phyloP scores from a whole-genome alignment of 1,284 basidiomycete genomes.

The Sanghuangporus weigelae region DNA sequence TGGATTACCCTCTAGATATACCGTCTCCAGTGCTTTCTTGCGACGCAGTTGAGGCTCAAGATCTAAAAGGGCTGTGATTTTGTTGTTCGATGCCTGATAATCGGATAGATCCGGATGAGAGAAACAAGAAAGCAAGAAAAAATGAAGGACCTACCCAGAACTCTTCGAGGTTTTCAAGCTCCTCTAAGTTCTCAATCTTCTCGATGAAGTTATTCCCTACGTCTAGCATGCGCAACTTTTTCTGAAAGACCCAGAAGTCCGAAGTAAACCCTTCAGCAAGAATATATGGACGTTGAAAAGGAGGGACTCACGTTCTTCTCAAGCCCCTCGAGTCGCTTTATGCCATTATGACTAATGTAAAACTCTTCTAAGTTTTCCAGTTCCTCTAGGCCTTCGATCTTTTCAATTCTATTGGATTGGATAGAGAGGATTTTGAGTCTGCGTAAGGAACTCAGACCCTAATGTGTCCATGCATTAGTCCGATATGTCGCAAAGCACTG shows the following conservation, averaged over 20 bases:
- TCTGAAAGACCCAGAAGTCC: constrained; percentile 34
- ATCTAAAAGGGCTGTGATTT: constrained; percentile 43
- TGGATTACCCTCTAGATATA: constrained; percentile 95
- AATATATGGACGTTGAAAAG: background rate
- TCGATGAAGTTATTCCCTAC: constrained; percentile 83
- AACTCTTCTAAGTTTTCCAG: constrained; percentile 81
- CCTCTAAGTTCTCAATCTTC: constrained; percentile 75
- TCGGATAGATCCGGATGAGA: background rate
- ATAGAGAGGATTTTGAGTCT: constrained; percentile 80
- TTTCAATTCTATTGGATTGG: constrained; percentile 92
- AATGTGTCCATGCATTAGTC: constrained; percentile 34
- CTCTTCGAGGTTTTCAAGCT: constrained; percentile 77
- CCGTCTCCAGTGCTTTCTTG: constrained; percentile 71
- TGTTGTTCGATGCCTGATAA: background rate
- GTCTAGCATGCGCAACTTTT: constrained; percentile 82
- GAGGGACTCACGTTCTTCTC: constrained; percentile 65
- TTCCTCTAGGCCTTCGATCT: constrained; percentile 74
- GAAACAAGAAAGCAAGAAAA: background rate
- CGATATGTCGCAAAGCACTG: background rate
- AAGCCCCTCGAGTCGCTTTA: constrained; percentile 81
- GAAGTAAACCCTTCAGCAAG: background rate
- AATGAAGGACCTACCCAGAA: constrained; percentile 71
- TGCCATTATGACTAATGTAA: constrained; percentile 93
- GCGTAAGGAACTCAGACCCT: constrained; percentile 56
- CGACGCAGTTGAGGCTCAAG: constrained; percentile 72